Base-by-base conservation (phyloP, 2,329 filamentous ascomycete genomes). In the Hymenoscyphus linearis region DNA sequence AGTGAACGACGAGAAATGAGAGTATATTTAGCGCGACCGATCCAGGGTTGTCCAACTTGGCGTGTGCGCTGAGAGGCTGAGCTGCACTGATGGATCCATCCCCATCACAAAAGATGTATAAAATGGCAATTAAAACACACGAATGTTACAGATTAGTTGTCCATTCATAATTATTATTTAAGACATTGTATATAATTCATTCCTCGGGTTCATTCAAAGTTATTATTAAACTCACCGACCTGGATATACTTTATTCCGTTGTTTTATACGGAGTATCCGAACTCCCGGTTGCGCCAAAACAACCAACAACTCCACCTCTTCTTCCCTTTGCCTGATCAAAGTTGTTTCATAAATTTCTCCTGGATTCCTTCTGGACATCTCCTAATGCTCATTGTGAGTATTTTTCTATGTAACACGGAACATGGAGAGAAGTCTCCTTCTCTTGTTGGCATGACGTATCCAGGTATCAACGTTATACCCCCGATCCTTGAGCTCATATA, bases 1-100 rank as follows among this genome's bases (percentile, higher is more conserved):
- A n/a, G 59, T 57, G 59, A 57, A 44, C 31, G 47, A 57, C 26
- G 47, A 60, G 36, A 58, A 60, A 54, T 60, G 59, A 60, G 59
- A 18, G 27, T 60, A 52, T 52, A 35, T 52, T 58, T 58, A 58
- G 57, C 57, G 57, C 44, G 44, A 50, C 40, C 16, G 37, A 10
- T 44, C 37, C 37, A n/a, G 36, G 14, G 37, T 16, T 44, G 14
- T 16, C 22, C 16, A 44, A 44, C 37, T 44, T 44, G 37, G 37
- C 26, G 26, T 6, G 25, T 27, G 25, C 27, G 52, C 16, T 25
- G 16, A 10, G 25, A 53, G 52, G 52, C 52, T 25, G 52, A 27
- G 52, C 26, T 18, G 52, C 18, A 53, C 13, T 16, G 26, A 34
- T 53, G n/a, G 52, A n/a, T 27, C 31, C 27, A 53, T 14, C 5